Evolutionary conservation across 257 asterid genomes (phyloP).

Genomic region (Capsicum pubescens): DNA sequence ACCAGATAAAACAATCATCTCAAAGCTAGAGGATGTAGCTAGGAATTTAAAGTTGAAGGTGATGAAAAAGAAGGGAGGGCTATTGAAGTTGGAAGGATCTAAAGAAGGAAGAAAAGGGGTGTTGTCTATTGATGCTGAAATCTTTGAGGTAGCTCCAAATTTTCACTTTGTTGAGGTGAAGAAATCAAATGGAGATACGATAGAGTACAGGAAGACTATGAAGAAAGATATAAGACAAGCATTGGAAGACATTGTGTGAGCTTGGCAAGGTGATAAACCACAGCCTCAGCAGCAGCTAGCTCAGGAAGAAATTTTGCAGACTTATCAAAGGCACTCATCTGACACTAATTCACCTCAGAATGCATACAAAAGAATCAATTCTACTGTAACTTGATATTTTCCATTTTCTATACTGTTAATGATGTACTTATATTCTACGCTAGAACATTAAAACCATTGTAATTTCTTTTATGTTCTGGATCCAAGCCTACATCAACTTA

Average conservation of each 20-base stretch:
- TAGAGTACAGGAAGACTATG: slow-evolving; percentile 74
- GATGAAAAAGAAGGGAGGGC: slow-evolving; percentile 65
- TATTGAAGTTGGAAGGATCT: slow-evolving; percentile 56
- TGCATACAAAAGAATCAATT: neutral
- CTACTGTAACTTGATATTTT: neutral
- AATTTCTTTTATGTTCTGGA: neutral
- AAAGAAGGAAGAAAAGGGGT: slow-evolving; percentile 66
- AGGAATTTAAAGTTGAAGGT: slow-evolving; percentile 60
- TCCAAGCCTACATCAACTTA: neutral
- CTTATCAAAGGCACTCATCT: neutral
- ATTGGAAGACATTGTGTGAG: slow-evolving; percentile 72
- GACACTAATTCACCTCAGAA: slow-evolving; percentile 27
- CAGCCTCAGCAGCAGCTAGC: slow-evolving; percentile 28
- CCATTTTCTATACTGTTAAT: neutral
- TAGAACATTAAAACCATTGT: neutral
- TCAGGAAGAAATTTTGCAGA: slow-evolving; percentile 22
- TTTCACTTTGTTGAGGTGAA: slow-evolving; percentile 76
- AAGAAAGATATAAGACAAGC: slow-evolving; percentile 62
- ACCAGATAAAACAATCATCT: slow-evolving; percentile 55
- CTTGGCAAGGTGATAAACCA: slow-evolving; percentile 69
- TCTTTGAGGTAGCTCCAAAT: slow-evolving; percentile 62
- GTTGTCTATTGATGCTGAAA: slow-evolving; percentile 69
- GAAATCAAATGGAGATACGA: slow-evolving; percentile 65
- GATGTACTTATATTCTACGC: neutral
- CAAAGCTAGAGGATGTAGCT: slow-evolving; percentile 74